Base-by-base conservation (phyloP, 805 yeast species). In the Candida corydali region DNA sequence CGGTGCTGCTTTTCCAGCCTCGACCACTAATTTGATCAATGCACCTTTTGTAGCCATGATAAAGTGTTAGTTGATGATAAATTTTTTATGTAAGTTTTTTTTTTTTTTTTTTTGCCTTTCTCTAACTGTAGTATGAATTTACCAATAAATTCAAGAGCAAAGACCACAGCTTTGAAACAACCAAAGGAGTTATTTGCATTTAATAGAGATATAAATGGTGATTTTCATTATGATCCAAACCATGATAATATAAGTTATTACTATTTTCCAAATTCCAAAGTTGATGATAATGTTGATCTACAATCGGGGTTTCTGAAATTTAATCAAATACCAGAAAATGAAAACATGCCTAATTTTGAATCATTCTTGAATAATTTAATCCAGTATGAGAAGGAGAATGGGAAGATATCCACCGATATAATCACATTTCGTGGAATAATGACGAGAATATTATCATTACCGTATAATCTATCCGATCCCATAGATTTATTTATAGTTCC, bases 1-100 rank as follows among this genome's bases (percentile, higher is more conserved):
- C 28, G 98, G 98, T 2, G 97, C 93, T 0, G 98, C 98, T 59
- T 88, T 86, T 3, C 98, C 98, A 4, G 98, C 98, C 7, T 91
- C 96, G 3, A 91, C 98, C 34, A 91, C 80, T 42, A 91, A 76
- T 61, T 91, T 93, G 37, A 91, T 87, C 49, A 89, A 54, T 26
- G 81, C 67, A 57, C 79, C 82, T 57, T 79, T 84, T 17, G 41
- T 17, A 24, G 44, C 18, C 41, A 37, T 37, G n/a, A n/a, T n/a
- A n/a, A n/a, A n/a, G n/a, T n/a, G n/a, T n/a, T n/a, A n/a, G n/a
- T 3, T 5, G 3, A 16, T 14, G n/a, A 17, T 12, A 27, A 18
- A 22, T 8, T 26, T 26, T 26, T 34, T 34, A n/a, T n/a, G n/a
- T n/a, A n/a, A n/a, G n/a, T n/a, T 16, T 24, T 22, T 27, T 23